These are phyloP conservation scores for Verticillium klebahnii DNA, from an alignment of 2,329 filamentous ascomycete species.

Conservation along the genomic window DNA sequence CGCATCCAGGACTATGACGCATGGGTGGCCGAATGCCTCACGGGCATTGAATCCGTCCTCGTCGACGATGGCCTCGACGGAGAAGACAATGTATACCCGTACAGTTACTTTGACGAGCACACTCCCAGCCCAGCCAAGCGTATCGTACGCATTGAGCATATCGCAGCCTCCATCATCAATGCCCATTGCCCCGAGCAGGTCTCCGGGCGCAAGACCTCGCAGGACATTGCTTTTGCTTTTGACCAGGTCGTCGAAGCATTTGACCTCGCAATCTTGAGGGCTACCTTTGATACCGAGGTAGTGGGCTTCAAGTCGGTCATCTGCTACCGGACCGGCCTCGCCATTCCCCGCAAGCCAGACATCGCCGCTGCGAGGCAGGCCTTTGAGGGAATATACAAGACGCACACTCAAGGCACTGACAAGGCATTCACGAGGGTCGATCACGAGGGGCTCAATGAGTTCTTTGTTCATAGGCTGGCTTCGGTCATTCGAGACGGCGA, in stretches of 20 bases:
- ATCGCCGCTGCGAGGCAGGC: conserved; percentile 34
- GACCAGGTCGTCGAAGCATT: conserved; percentile 29
- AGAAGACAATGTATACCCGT: conserved; percentile 51
- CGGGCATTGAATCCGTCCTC: conserved; percentile 68
- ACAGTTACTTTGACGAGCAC: conserved; percentile 62
- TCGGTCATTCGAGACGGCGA: conserved; percentile 46
- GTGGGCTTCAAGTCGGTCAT: conserved; percentile 80
- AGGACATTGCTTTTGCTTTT: conserved; percentile 23
- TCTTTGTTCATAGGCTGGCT: conserved; percentile 62
- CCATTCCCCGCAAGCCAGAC: conserved; percentile 44
- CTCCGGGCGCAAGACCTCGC: conserved; percentile 2
- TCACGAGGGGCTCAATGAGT: conserved; percentile 62
- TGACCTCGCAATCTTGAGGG: conserved; percentile 43
- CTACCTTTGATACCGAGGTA: conserved; percentile 61
- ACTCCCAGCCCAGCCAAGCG: conserved; percentile 61
- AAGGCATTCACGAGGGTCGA: conserved; percentile 49
- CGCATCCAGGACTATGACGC: conserved; percentile 42
- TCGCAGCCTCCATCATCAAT: conserved; percentile 60
- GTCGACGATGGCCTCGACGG: conserved; percentile 72
- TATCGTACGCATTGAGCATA: conserved; percentile 72
- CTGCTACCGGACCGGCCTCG: conserved; percentile 73
- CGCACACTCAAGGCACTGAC: conserved; percentile 13
- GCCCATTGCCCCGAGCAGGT: conserved; percentile 30
- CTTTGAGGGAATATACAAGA: conserved; percentile 30
- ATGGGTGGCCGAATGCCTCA: conserved; percentile 61